phyloP scores from a whole-genome alignment of 176 grass and related monocot genomes.

The Triticum dicoccoides region DNA sequence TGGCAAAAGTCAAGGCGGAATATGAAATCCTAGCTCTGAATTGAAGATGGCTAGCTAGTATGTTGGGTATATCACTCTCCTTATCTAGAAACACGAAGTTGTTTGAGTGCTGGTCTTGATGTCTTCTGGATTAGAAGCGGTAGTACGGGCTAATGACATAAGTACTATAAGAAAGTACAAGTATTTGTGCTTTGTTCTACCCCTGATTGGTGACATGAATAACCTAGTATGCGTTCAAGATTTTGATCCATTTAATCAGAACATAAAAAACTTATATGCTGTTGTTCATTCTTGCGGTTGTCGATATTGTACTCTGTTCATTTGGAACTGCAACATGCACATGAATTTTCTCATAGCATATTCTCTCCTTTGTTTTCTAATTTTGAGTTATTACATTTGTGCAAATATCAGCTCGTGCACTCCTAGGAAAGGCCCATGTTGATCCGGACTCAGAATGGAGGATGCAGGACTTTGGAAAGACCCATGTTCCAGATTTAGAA shows the following conservation, averaged over 20 bases:
- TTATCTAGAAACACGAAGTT: neutral
- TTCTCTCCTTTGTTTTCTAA: no score
- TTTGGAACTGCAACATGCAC: neutral
- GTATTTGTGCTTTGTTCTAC: neutral
- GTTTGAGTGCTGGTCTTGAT: neutral
- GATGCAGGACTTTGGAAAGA: no score
- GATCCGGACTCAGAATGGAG: no score
- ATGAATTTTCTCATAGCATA: no score
- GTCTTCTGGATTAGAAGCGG: neutral
- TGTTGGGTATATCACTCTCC: no score
- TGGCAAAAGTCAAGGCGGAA: no score
- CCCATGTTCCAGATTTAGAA: no score
- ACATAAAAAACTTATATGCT: neutral
- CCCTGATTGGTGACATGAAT: neutral
- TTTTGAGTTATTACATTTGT: no score
- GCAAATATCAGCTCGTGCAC: no score
- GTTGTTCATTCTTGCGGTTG: neutral
- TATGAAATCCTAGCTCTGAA: no score
- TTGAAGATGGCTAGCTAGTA: no score
- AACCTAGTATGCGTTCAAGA: neutral
- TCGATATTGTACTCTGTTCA: neutral
- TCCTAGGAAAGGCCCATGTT: no score
- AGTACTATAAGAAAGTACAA: neutral
- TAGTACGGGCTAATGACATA: neutral
- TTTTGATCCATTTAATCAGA: neutral